Conservation (phyloP, 345 rosid species). For the Firmiana major region DNA sequence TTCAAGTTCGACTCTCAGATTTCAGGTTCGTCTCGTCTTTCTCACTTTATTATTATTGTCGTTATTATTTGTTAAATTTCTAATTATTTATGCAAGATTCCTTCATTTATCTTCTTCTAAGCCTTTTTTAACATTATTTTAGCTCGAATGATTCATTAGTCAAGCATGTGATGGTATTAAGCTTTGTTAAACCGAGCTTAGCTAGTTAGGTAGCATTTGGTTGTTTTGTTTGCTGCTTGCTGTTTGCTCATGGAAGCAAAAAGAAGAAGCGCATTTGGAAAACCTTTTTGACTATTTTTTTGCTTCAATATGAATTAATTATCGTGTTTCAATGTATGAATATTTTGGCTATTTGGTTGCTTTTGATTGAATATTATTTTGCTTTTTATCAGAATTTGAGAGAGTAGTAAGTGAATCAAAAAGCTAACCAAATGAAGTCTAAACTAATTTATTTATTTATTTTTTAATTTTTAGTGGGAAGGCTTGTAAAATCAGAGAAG, state of each 20-base stretch:
- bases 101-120: background rate
- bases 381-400: background rate
- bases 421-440: background rate
- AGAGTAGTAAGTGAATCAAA: background rate
- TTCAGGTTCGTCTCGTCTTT: slow-evolving; percentile 53
- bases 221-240: too few species aligned
- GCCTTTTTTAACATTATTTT: background rate
- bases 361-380: background rate
- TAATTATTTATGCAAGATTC: background rate
- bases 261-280: background rate
- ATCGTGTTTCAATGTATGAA: background rate
- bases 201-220: background rate
- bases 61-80: background rate
- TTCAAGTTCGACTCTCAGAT: slow-evolving; percentile 61
- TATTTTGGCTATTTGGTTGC: background rate
- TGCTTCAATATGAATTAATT: background rate
- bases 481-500: background rate
- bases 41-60: too few species aligned
- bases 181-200: background rate
- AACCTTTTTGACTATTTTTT: background rate
- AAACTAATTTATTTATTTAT: too few species aligned
- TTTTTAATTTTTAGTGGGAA: background rate
- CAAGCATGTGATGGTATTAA: background rate
- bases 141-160: background rate
- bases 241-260: background rate